phyloP scores from a whole-genome alignment of 192 early-diverging fungal species.

The Cladochytrium replicatum region DNA sequence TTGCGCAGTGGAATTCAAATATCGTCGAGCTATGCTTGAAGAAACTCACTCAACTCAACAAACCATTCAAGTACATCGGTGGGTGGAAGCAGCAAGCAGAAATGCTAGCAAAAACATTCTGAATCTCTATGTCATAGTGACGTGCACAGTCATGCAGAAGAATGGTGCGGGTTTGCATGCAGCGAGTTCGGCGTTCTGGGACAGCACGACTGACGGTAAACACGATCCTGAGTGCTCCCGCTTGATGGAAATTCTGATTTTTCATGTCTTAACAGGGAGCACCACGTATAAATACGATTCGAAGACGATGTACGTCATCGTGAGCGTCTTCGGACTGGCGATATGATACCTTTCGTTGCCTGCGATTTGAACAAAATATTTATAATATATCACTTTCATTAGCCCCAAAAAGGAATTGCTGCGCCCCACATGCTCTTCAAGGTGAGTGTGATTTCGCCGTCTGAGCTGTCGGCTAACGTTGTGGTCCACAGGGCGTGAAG shows the following conservation, averaged over 20 bases:
- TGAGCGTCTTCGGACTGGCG: conserved; percentile 67
- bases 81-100: conserved; percentile 7
- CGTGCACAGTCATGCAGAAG: conserved; percentile 75
- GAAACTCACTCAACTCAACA: conserved; percentile 53
- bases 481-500: too few relatives aligned
- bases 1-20: conserved; percentile 62
- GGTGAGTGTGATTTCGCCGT: too few relatives aligned
- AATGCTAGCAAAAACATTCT: too few relatives aligned
- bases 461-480: too few relatives aligned
- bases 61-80: conserved; percentile 76
- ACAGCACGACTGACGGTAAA: conserved; percentile 58
- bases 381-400: too few relatives aligned
- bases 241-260: conserved; percentile 6
- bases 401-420: too few relatives aligned
- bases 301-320: conserved; percentile 69
- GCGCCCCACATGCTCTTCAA: too few relatives aligned
- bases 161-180: conserved; percentile 71
- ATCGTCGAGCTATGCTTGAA: conserved; percentile 60
- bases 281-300: conserved; percentile 68
- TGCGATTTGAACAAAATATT: too few relatives aligned
- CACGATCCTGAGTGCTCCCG: not conserved
- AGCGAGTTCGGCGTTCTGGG: conserved; percentile 67
- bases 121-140: conserved; percentile 28
- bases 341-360: too few relatives aligned
- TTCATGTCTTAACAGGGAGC: conserved; percentile 30